Evolutionary conservation across 23 red algal species (phyloP).

Genomic region (Gracilariopsis chorda): DNA sequence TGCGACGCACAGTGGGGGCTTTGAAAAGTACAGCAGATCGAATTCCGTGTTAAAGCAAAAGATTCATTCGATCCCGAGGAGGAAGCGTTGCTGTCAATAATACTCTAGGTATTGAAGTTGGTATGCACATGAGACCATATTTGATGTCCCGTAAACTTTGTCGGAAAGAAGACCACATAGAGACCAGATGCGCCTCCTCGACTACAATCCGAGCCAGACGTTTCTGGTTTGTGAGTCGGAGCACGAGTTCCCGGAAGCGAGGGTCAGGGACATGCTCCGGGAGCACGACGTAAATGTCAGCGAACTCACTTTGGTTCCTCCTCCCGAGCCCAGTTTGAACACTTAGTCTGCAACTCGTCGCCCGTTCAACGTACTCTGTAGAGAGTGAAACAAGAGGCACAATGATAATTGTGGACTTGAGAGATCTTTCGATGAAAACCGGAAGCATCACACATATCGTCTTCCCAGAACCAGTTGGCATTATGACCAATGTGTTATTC

Average conservation of each 20-base stretch:
- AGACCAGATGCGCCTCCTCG: neutral
- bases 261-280: neutral
- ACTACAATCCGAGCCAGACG: neutral
- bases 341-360: neutral
- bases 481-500: neutral
- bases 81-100: neutral
- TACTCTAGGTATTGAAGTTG: neutral
- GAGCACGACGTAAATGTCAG: neutral
- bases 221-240: neutral
- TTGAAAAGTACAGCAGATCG: neutral
- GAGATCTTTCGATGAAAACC: neutral
- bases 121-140: neutral
- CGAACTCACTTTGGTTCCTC: neutral
- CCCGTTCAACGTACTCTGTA: neutral
- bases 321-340: neutral
- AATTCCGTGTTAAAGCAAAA: neutral
- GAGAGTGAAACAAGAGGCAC: neutral
- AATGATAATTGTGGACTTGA: neutral
- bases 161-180: neutral
- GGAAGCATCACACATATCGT: neutral
- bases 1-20: neutral
- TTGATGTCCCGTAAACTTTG: neutral
- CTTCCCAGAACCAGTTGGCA: slow-evolving; percentile 4
- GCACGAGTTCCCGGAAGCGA: neutral
- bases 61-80: neutral